Conservation (phyloP, 345 rosid genomes). For the Euphorbia pulcherrima region DNA sequence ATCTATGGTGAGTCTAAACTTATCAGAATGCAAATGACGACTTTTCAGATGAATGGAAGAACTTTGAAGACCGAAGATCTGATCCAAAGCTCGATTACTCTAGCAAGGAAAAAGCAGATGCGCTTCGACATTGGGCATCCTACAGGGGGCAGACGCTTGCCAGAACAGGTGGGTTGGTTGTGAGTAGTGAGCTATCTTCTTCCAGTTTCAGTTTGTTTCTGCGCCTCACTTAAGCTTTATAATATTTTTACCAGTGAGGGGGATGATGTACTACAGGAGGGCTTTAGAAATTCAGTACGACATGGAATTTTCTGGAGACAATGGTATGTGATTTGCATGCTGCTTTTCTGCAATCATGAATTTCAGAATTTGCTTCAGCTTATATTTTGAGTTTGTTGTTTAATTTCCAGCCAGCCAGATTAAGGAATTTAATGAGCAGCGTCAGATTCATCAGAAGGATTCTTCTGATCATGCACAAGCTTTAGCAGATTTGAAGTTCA, state of each 20-base stretch:
- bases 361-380: conserved; percentile 3
- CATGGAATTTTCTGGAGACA: conserved; percentile 60
- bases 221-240: conserved; percentile 9
- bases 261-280: conserved; percentile 89
- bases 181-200: not conserved
- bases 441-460: conserved; percentile 15
- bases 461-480: conserved; percentile 47
- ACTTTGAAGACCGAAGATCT: conserved; percentile 51
- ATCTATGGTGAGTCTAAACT: conserved; percentile 15
- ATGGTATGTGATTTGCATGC: conserved; percentile 44
- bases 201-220: conserved; percentile 8
- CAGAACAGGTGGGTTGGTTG: conserved; percentile 59
- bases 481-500: conserved; percentile 82
- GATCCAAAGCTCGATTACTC: conserved; percentile 24
- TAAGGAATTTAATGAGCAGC: conserved; percentile 30
- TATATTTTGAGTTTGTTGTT: conserved; percentile 1
- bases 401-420: conserved; percentile 26
- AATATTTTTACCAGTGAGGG: conserved; percentile 61
- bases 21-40: conserved; percentile 13
- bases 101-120: conserved; percentile 39
- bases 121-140: conserved; percentile 74
- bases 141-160: conserved; percentile 93
- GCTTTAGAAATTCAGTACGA: conserved; percentile 75
- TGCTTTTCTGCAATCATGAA: conserved; percentile 6
- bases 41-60: conserved; percentile 81